phyloP scores from a whole-genome alignment of 306 rosid species.

The Sechiopsis laciniata region DNA sequence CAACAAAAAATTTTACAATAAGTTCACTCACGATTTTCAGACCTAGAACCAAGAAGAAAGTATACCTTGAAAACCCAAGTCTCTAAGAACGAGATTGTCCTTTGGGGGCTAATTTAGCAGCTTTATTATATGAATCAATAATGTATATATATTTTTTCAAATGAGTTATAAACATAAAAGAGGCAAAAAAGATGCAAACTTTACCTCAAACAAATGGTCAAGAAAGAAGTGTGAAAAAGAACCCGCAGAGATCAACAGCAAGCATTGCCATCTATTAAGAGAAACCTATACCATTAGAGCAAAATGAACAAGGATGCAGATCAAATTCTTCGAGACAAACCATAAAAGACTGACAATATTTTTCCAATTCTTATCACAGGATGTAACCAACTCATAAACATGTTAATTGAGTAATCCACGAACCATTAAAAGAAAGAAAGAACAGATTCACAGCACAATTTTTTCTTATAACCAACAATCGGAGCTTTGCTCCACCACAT shows the following conservation, averaged over 20 bases:
- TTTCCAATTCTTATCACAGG: neutral
- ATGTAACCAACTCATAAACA: neutral
- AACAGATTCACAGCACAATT: neutral
- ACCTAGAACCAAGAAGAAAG: no score
- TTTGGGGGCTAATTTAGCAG: neutral
- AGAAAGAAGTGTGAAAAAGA: slow-evolving; percentile 81
- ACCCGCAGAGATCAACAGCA: slow-evolving; percentile 68
- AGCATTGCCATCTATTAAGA: slow-evolving; percentile 60
- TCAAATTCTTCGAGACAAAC: neutral
- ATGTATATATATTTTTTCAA: neutral
- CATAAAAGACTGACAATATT: neutral
- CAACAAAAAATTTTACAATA: no score
- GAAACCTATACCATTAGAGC: slow-evolving; percentile 45
- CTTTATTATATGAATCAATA: neutral
- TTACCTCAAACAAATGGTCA: slow-evolving; percentile 85
- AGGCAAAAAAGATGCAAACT: neutral
- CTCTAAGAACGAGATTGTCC: no score
- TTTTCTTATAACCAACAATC: no score
- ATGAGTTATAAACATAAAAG: neutral
- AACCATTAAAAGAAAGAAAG: neutral
- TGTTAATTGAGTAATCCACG: neutral
- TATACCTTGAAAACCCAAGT: no score
- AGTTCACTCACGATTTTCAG: no score
- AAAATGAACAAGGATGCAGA: neutral
- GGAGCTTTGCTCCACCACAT: no score